Conservation (phyloP, 441 rosid genomes). For the Pelargonium fulgidum region DNA sequence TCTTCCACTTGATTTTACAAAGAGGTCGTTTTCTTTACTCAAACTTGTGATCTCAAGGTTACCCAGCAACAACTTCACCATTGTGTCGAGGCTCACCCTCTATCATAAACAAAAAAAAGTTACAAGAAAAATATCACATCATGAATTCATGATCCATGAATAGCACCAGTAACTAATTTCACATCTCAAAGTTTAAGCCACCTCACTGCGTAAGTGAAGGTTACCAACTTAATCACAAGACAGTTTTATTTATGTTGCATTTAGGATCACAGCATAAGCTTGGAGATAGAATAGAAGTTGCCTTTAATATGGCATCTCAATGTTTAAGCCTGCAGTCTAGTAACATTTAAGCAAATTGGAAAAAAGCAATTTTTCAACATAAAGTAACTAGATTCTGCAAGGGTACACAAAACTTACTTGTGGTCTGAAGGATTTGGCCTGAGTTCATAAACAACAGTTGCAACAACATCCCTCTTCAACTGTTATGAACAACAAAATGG, state of each 20-base stretch:
- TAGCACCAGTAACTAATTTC: too few species aligned
- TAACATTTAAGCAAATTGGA: neutral
- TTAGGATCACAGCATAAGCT: neutral
- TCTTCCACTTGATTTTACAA: too few species aligned
- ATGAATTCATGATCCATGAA: too few species aligned
- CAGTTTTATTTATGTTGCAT: neutral
- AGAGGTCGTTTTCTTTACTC: too few species aligned
- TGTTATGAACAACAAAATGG: conserved; percentile 27
- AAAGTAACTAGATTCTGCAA: neutral
- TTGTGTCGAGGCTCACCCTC: too few species aligned
- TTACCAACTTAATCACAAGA: too few species aligned
- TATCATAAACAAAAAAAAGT: too few species aligned
- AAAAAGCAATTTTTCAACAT: neutral
- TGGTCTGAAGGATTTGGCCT: conserved; percentile 94
- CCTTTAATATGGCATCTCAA: neutral
- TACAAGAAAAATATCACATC: too few species aligned
- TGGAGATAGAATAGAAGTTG: neutral
- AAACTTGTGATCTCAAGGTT: too few species aligned
- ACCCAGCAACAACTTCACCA: too few species aligned
- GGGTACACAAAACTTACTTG: conserved; percentile 55
- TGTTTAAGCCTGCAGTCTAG: neutral
- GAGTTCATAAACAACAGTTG: conserved; percentile 82
- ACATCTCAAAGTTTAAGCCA: too few species aligned
- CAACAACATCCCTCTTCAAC: conserved; percentile 92
- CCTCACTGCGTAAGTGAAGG: too few species aligned